These are phyloP conservation scores for Fusarium subtropicale DNA, from an alignment of 2,329 filamentous ascomycete species.

Conservation along the genomic window DNA sequence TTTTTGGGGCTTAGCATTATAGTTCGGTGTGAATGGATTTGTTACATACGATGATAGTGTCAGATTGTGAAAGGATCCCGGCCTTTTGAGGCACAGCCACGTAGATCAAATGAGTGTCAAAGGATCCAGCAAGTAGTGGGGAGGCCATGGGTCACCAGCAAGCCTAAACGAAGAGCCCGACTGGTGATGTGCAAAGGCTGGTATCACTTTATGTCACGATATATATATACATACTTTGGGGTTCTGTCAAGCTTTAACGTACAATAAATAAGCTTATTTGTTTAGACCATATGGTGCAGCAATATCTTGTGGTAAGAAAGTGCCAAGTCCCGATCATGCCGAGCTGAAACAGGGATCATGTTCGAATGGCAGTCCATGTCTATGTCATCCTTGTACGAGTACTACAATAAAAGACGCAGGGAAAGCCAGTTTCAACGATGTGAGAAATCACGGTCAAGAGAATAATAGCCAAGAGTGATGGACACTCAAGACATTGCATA, in stretches of 20 bases:
- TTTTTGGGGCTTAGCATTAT: constrained; percentile 18
- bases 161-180: neutral
- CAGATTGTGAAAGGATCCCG: neutral
- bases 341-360: constrained; percentile 19
- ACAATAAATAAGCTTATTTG: constrained; percentile 16
- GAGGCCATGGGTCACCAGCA: neutral
- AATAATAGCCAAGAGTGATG: no score
- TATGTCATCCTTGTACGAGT: neutral
- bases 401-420: constrained; percentile 12
- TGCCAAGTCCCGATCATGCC: constrained; percentile 23
- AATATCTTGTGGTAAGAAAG: neutral
- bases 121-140: neutral
- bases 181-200: neutral
- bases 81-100: neutral
- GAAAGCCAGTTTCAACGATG: no score
- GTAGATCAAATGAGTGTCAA: constrained; percentile 4
- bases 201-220: neutral
- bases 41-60: neutral
- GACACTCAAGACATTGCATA: neutral
- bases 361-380: neutral
- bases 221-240: neutral
- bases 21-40: constrained; percentile 31
- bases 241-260: neutral
- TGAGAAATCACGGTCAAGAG: neutral
- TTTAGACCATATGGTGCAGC: neutral